Conservation (phyloP, 108 stramenopile genomes). For the Pseudonitzschia pungens region DNA sequence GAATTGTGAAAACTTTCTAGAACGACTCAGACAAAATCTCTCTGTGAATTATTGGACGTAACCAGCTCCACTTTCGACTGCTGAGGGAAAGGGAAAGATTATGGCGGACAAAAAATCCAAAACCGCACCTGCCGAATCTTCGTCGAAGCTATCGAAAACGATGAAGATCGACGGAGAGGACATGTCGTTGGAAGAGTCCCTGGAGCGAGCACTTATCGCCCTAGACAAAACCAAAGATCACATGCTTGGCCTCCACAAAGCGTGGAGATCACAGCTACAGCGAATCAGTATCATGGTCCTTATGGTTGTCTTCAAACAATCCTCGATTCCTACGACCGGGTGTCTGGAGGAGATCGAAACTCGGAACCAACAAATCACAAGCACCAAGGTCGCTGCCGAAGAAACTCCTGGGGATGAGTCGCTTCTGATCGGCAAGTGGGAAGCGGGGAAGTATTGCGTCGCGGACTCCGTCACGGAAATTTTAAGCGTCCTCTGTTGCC, state of each 20-base stretch:
- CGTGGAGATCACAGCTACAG: constrained; percentile 54
- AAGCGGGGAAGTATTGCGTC: not conserved
- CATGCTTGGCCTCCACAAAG: constrained; percentile 31
- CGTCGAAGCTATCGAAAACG: not conserved
- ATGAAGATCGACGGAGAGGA: not conserved
- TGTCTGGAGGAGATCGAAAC: constrained; percentile 58
- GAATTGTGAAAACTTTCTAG: no score
- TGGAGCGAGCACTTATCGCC: constrained; percentile 22
- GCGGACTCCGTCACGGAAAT: constrained; percentile 19
- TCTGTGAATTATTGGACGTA: no score
- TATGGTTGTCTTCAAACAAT: constrained; percentile 46
- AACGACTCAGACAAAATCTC: no score
- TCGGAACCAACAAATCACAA: constrained; percentile 23
- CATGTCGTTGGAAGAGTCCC: constrained; percentile 12
- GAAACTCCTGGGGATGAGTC: no score
- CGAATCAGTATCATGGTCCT: constrained; percentile 47
- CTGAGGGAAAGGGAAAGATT: no score
- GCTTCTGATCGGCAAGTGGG: constrained; percentile 14
- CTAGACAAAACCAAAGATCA: constrained; percentile 8
- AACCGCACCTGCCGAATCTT: not conserved
- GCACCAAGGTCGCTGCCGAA: not conserved
- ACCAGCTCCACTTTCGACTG: no score
- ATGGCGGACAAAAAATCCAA: not conserved
- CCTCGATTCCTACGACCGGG: constrained; percentile 36
- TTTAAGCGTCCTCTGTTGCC: constrained; percentile 20